Percentiles rank a stretch among this genome's conserved stretches.
Evolutionary conservation across 2,329 filamentous ascomycete species (phyloP).

Genomic region (Cordyceps javanica): DNA sequence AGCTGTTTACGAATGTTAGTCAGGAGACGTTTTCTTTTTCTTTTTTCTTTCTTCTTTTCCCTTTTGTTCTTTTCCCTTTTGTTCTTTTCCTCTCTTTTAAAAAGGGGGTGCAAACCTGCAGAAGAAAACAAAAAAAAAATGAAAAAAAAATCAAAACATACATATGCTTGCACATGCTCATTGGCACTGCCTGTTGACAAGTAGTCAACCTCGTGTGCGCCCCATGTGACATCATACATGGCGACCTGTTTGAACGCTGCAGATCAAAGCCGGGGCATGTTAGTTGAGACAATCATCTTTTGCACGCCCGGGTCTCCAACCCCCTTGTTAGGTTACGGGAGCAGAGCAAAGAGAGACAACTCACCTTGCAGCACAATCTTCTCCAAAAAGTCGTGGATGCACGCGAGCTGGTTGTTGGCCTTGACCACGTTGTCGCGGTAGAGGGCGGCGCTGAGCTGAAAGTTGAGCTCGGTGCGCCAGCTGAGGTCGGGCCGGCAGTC

Average conservation of each 20-base stretch:
- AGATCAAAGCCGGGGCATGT: too few species aligned
- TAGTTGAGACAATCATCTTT: too few species aligned
- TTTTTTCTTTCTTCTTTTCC: too few species aligned
- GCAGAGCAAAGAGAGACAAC: not conserved
- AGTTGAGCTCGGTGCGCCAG: slow-evolving; percentile 1
- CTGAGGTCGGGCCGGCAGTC: not conserved
- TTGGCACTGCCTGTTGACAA: not conserved
- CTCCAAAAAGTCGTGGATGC: slow-evolving; percentile 8
- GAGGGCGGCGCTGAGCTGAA: not conserved
- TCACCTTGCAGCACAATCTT: slow-evolving; percentile 1
- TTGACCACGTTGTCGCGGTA: not conserved
- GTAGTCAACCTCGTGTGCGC: slow-evolving; percentile 1
- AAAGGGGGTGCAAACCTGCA: too few species aligned
- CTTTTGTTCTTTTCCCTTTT: too few species aligned
- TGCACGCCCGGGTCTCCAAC: too few species aligned
- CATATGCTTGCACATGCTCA: not conserved
- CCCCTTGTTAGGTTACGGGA: too few species aligned
- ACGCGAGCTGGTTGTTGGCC: slow-evolving; percentile 1
- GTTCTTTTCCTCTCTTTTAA: too few species aligned
- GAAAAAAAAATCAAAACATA: too few species aligned
- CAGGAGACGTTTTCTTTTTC: too few species aligned
- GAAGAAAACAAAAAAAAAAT: too few species aligned
- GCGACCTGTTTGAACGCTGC: not conserved
- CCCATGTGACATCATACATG: slow-evolving; percentile 4
- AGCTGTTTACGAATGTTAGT: not conserved